Evolutionary conservation across 2,329 filamentous ascomycete genomes (phyloP).

Genomic region (Botrytis hyacinthi): DNA sequence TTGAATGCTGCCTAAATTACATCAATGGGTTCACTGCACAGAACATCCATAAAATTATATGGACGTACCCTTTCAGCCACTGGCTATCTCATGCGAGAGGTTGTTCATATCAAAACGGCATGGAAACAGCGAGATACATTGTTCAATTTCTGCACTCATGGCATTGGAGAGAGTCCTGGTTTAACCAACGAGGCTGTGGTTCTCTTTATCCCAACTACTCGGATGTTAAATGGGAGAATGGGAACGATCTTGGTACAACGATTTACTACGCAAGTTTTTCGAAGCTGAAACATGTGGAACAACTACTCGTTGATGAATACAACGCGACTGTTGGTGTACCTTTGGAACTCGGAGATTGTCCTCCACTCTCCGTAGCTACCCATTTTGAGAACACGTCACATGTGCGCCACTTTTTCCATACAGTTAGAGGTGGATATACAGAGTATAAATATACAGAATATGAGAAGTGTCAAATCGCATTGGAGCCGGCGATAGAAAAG

Average conservation of each 20-base stretch:
- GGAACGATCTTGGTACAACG: background rate
- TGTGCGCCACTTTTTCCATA: background rate
- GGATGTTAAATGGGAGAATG: background rate
- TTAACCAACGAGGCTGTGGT: rapidly evolving
- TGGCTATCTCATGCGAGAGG: background rate
- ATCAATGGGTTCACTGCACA: background rate
- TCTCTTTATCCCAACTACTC: no score
- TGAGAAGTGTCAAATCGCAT: background rate
- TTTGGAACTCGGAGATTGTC: background rate
- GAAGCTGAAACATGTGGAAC: background rate
- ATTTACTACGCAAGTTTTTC: background rate
- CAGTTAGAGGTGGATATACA: no score
- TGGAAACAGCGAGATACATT: background rate
- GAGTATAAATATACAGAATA: no score
- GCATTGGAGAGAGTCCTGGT: background rate
- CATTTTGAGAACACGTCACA: background rate
- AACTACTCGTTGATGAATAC: background rate
- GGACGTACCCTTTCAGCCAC: background rate
- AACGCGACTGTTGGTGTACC: background rate
- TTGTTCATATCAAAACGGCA: background rate
- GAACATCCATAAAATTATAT: background rate
- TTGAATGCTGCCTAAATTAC: slow-evolving; percentile 2
- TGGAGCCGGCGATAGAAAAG: background rate
- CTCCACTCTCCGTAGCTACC: background rate
- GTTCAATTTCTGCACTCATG: background rate